Percentiles rank a stretch among this genome's conserved stretches.
phyloP scores from a whole-genome alignment of 129 eudicot genomes.

The Escallonia rubra region DNA sequence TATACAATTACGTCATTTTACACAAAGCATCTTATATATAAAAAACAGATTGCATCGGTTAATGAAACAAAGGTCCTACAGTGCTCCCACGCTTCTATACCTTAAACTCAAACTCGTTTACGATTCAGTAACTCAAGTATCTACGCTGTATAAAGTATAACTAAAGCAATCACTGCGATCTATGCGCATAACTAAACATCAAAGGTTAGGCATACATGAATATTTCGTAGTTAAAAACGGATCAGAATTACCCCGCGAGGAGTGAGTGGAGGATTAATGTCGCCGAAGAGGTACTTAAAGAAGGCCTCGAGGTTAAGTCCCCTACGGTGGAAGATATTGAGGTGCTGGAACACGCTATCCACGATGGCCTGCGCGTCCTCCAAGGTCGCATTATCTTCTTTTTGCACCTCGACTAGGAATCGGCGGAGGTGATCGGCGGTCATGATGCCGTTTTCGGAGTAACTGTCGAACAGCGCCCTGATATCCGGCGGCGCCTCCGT shows the following conservation, averaged over 20 bases:
- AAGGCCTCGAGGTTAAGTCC: conserved; percentile 66
- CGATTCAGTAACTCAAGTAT: too few relatives aligned
- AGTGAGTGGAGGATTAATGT: conserved; percentile 50
- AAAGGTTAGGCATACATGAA: too few relatives aligned
- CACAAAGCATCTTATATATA: too few relatives aligned
- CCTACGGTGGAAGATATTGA: conserved; percentile 38
- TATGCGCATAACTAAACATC: too few relatives aligned
- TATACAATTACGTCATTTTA: too few relatives aligned
- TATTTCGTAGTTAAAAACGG: too few relatives aligned
- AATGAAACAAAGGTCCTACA: too few relatives aligned
- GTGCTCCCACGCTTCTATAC: too few relatives aligned
- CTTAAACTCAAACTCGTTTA: too few relatives aligned
- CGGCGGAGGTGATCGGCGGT: conserved; percentile 41
- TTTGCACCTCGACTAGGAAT: conserved; percentile 59
- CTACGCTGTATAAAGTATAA: too few relatives aligned
- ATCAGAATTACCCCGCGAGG: conserved; percentile 41
- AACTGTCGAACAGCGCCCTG: conserved; percentile 35
- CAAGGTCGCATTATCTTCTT: conserved; percentile 39
- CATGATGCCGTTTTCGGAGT: conserved; percentile 57
- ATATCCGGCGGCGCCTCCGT: conserved; percentile 56
- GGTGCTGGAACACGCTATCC: conserved; percentile 29
- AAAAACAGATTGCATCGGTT: too few relatives aligned
- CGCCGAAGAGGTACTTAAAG: conserved; percentile 53
- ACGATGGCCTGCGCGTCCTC: conserved; percentile 63
- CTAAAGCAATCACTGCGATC: too few relatives aligned